phyloP scores from a whole-genome alignment of 164 flowering plant genomes.

The Dillenia turbinata region DNA sequence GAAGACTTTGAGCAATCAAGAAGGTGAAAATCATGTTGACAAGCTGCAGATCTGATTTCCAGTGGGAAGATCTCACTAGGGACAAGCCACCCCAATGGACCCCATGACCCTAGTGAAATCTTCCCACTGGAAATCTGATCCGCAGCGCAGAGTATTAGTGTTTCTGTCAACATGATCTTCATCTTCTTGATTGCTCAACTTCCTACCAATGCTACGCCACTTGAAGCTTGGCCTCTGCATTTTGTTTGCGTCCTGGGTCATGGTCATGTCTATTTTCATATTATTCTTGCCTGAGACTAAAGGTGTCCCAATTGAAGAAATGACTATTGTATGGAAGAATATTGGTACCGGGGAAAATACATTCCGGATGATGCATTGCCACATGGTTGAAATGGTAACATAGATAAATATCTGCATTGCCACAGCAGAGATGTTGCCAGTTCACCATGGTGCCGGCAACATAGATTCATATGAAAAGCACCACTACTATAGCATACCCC shows the following conservation, averaged over 20 bases:
- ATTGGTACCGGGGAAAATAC: conserved; percentile 5
- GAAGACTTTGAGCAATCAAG: conserved; percentile 12
- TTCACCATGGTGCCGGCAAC: no score
- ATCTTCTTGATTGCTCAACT: conserved; percentile 14
- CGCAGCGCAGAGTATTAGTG: no score
- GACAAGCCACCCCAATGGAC: conserved; percentile 13
- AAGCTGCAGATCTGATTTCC: conserved; percentile 13
- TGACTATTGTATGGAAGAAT: conserved; percentile 2
- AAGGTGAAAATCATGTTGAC: conserved; percentile 8
- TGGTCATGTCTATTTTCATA: conserved; percentile 2
- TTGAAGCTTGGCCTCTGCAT: background rate
- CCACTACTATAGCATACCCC: background rate
- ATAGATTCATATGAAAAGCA: conserved; percentile 13
- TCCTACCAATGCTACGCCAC: conserved; percentile 6
- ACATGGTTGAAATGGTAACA: background rate
- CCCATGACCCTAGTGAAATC: no score
- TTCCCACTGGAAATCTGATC: no score
- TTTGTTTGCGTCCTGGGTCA: background rate
- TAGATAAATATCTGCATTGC: no score
- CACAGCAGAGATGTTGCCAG: no score
- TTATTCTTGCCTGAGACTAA: conserved; percentile 4
- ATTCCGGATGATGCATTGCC: no score
- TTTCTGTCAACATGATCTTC: no score
- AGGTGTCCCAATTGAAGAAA: conserved; percentile 4
- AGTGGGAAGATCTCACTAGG: conserved; percentile 13